Evolutionary conservation across 305 asterid genomes (phyloP).

Genomic region (Coffea humblotiana): DNA sequence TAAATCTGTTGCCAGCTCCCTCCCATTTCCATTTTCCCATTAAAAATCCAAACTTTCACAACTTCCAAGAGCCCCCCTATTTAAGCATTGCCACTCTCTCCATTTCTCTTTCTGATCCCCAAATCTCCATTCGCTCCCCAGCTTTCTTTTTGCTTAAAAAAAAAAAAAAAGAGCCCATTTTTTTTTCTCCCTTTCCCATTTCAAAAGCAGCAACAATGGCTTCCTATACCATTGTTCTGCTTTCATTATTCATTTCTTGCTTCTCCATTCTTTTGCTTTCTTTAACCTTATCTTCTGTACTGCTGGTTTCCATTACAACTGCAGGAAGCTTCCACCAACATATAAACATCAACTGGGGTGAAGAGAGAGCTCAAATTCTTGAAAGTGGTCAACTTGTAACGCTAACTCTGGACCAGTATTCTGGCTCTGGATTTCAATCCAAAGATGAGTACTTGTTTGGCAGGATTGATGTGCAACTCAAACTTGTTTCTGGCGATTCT

Average conservation of each 20-base stretch:
- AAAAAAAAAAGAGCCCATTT: too few species aligned
- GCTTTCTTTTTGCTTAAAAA: too few species aligned
- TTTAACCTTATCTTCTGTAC: slow-evolving; percentile 17
- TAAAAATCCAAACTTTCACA: slow-evolving; percentile 12
- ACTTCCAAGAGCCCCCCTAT: not conserved
- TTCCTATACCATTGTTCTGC: slow-evolving; percentile 8
- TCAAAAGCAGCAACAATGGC: slow-evolving; percentile 1
- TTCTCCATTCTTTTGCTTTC: slow-evolving; percentile 26
- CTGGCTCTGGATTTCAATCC: slow-evolving; percentile 64
- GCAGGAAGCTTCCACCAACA: slow-evolving; percentile 58
- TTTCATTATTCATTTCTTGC: slow-evolving; percentile 19
- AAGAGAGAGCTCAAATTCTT: slow-evolving; percentile 40
- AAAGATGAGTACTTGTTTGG: slow-evolving; percentile 39
- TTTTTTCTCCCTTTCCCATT: not conserved
- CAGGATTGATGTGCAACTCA: slow-evolving; percentile 55
- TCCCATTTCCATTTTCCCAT: not conserved
- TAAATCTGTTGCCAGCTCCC: not conserved
- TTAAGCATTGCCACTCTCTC: not conserved
- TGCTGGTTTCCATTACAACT: slow-evolving; percentile 24
- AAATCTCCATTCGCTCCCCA: not conserved
- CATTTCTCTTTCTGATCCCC: not conserved
- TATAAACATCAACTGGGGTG: slow-evolving; percentile 44
- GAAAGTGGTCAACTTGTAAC: slow-evolving; percentile 48
- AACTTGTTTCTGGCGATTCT: slow-evolving; percentile 60
- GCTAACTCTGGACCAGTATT: slow-evolving; percentile 41